Conservation (phyloP, 306 rosid species). For the Cajanus cajan region DNA sequence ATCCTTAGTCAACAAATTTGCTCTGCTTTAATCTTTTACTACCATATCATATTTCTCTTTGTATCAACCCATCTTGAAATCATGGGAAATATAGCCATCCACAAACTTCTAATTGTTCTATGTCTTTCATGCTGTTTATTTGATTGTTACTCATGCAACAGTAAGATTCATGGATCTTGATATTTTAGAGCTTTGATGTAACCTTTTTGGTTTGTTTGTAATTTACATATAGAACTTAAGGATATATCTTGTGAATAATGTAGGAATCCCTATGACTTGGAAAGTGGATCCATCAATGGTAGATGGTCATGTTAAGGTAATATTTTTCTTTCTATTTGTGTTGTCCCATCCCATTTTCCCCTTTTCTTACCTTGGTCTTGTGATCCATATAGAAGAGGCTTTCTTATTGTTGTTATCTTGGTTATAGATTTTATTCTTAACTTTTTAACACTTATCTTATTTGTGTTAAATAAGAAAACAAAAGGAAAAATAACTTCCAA, state of each 20-base stretch:
- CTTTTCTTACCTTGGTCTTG: too few relatives aligned
- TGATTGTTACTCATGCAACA: slow-evolving; percentile 12
- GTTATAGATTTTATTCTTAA: too few relatives aligned
- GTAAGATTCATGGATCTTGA: slow-evolving; percentile 33
- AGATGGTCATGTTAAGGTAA: too few relatives aligned
- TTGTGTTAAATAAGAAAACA: background rate
- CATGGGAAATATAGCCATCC: slow-evolving; percentile 34
- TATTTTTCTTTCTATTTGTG: too few relatives aligned
- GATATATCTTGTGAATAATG: background rate
- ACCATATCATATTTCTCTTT: background rate
- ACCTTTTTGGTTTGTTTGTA: background rate
- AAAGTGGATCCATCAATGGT: too few relatives aligned
- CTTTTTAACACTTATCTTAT: background rate
- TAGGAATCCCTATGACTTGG: too few relatives aligned
- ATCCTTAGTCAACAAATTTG: background rate
- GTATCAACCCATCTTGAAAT: background rate
- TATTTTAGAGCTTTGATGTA: slow-evolving; percentile 19
- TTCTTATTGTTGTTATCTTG: too few relatives aligned
- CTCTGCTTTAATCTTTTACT: background rate
- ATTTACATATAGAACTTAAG: background rate
- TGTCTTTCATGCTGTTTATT: slow-evolving; percentile 20
- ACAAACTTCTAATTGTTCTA: slow-evolving; percentile 14
- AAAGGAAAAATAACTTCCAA: background rate
- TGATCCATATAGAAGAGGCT: too few relatives aligned
- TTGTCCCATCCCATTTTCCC: too few relatives aligned